Percentiles rank a stretch among this genome's conserved stretches.
phyloP scores from a whole-genome alignment of 1,139 yeast species.

The Saccharomyces hybrid region DNA sequence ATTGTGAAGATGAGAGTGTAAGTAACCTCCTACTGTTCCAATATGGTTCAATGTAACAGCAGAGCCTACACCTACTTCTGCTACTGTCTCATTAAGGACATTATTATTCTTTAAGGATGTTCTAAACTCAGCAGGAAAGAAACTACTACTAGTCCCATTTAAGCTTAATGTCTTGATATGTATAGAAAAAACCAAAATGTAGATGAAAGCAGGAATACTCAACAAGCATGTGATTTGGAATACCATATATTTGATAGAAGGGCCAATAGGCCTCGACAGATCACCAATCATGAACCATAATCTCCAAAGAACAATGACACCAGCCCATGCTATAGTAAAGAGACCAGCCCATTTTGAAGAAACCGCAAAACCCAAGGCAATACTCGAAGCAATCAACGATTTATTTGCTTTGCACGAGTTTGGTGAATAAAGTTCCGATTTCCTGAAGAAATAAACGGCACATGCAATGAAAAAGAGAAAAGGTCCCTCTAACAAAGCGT shows the following conservation, averaged over 20 bases:
- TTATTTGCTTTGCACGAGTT: conserved; percentile 63
- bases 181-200: conserved; percentile 62
- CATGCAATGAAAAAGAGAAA: conserved; percentile 84
- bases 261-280: conserved; percentile 37
- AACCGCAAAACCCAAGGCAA: conserved; percentile 77
- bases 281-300: conserved; percentile 89
- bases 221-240: conserved; percentile 49
- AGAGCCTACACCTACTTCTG: conserved; percentile 87
- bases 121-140: conserved; percentile 85
- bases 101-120: conserved; percentile 61
- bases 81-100: conserved; percentile 59
- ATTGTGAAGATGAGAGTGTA: conserved; percentile 80
- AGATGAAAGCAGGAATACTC: conserved; percentile 61
- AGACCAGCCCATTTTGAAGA: conserved; percentile 95
- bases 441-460: conserved; percentile 69
- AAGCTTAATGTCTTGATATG: conserved; percentile 64
- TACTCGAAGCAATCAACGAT: conserved; percentile 62
- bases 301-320: conserved; percentile 61
- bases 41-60: conserved; percentile 69
- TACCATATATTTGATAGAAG: conserved; percentile 38
- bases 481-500: conserved; percentile 84
- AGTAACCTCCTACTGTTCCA: conserved; percentile 85
- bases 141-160: conserved; percentile 82
- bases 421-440: conserved; percentile 69
- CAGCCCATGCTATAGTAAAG: conserved; percentile 89